Conservation (phyloP, 208 protist species). For the Acanthamoeba culbertsoni region DNA sequence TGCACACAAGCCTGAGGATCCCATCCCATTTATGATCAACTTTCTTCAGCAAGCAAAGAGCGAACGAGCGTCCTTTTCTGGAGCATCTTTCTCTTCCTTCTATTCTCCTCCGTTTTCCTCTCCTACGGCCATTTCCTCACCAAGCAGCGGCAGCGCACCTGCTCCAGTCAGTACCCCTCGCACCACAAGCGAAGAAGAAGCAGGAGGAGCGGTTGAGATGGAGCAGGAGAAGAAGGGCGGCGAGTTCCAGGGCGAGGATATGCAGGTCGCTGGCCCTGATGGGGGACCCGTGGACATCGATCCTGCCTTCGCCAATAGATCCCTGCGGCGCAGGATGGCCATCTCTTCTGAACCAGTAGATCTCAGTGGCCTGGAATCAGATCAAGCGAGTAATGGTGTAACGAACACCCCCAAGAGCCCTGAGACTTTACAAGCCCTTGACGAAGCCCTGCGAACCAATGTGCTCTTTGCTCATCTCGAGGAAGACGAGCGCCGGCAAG, state of each 20-base stretch:
- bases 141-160: neutral
- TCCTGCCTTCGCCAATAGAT: neutral
- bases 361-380: constrained; percentile 11
- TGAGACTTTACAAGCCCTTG: constrained; percentile 50
- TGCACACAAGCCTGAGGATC: constrained; percentile 27
- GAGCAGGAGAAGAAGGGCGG: constrained; percentile 36
- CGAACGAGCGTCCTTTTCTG: neutral
- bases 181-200: neutral
- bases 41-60: constrained; percentile 27
- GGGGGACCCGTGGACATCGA: constrained; percentile 39
- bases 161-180: neutral
- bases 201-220: neutral
- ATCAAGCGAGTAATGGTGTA: neutral
- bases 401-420: constrained; percentile 34
- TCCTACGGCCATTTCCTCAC: neutral
- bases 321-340: constrained; percentile 46
- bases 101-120: neutral
- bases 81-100: neutral
- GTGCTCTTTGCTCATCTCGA: constrained; percentile 60
- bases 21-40: constrained; percentile 42
- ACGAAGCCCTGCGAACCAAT: constrained; percentile 48
- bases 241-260: neutral
- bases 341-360: constrained; percentile 57
- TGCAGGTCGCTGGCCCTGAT: constrained; percentile 24
- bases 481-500: constrained; percentile 64